A percentile compares a stretch with the other conserved stretches of the same genome.
These are phyloP conservation scores for Ascoidea tarda DNA, from an alignment of 805 yeast species.

Conservation along the genomic window DNA sequence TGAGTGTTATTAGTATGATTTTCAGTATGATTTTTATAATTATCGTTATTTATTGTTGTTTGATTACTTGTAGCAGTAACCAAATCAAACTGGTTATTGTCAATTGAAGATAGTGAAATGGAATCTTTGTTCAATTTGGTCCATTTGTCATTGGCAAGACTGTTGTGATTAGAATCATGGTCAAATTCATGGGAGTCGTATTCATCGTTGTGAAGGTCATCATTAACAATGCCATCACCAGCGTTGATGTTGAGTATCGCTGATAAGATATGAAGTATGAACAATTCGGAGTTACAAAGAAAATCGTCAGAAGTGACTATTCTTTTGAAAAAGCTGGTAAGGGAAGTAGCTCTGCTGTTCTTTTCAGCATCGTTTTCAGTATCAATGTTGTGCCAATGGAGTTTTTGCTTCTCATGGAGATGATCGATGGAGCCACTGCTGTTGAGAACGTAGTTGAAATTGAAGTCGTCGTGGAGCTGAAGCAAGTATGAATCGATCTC, in stretches of 20 bases:
- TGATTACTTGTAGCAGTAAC: not conserved
- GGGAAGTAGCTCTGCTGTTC: not conserved
- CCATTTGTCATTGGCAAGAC: no score
- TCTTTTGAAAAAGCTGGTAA: not conserved
- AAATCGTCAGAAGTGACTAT: constrained; percentile 5
- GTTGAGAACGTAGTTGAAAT: not conserved
- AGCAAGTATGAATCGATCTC: no score
- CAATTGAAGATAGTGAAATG: not conserved
- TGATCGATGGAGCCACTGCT: not conserved
- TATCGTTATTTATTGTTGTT: constrained; percentile 1
- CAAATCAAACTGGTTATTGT: not conserved
- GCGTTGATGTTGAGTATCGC: constrained; percentile 1
- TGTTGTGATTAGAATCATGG: not conserved
- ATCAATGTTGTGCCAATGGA: not conserved
- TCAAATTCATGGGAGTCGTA: not conserved
- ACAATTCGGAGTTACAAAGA: constrained; percentile 1
- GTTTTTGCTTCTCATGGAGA: no score
- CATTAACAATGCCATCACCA: not conserved
- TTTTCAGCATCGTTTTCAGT: constrained; percentile 6
- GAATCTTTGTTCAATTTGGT: not conserved
- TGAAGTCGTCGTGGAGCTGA: not conserved
- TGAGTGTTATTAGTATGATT: constrained; percentile 2
- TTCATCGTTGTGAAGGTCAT: not conserved
- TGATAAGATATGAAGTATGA: constrained; percentile 5
- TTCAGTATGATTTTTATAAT: constrained; percentile 3